Percentiles rank a stretch among this genome's conserved stretches.
Conservation (phyloP, 1,284 basidiomycete species). For the Leccinum subspadiceum region DNA sequence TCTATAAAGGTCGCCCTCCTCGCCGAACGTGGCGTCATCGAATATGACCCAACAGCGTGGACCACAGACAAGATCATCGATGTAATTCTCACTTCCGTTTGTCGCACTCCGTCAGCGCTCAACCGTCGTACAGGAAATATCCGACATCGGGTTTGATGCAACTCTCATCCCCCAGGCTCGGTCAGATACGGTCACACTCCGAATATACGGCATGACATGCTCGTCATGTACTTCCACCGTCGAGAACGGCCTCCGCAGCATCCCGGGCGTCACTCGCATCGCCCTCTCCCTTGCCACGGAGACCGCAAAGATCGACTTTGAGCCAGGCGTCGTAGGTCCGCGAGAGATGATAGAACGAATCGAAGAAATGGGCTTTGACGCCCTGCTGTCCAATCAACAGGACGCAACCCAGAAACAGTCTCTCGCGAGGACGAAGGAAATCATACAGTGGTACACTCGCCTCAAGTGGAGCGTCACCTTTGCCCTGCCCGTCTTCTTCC, state of each 20-base stretch:
- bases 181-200: constrained; percentile 68
- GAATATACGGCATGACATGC: constrained; percentile 91
- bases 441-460: constrained; percentile 85
- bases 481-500: constrained; percentile 89
- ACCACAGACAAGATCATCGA: constrained; percentile 74
- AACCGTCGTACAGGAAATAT: constrained; percentile 66
- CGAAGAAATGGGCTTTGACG: constrained; percentile 89
- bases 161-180: constrained; percentile 63
- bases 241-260: constrained; percentile 63
- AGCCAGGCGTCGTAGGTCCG: constrained; percentile 71
- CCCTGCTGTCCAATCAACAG: constrained; percentile 78
- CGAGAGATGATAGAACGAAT: constrained; percentile 86
- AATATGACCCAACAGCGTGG: constrained; percentile 86
- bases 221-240: constrained; percentile 80
- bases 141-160: constrained; percentile 91
- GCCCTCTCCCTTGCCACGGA: constrained; percentile 74
- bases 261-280: constrained; percentile 77
- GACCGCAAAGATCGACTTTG: constrained; percentile 76
- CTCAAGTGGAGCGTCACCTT: constrained; percentile 78
- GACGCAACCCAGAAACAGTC: constrained; percentile 89
- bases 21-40: constrained; percentile 89
- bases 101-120: constrained; percentile 6
- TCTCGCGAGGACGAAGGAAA: constrained; percentile 89
- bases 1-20: constrained; percentile 91
- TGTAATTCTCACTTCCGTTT: constrained; percentile 42